These are phyloP conservation scores for Penicillium nordicum DNA, from an alignment of 2,329 filamentous ascomycete species.

Conservation along the genomic window DNA sequence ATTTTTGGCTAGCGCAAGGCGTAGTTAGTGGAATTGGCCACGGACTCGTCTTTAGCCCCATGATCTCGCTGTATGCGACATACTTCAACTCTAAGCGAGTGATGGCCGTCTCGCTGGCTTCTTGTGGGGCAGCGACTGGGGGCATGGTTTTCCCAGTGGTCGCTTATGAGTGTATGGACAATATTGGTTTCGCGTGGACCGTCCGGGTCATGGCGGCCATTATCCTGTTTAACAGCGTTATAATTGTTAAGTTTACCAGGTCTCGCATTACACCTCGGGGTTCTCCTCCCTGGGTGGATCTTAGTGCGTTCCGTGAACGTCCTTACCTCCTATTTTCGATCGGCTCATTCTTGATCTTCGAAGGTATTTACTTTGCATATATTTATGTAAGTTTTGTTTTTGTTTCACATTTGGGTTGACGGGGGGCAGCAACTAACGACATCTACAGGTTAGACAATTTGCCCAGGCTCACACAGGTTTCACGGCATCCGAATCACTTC, in stretches of 20 bases:
- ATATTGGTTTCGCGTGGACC: slow-evolving; percentile 48
- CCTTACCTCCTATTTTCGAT: slow-evolving; percentile 10
- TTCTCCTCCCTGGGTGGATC: slow-evolving; percentile 58
- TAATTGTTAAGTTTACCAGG: slow-evolving; percentile 32
- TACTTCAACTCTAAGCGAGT: slow-evolving; percentile 41
- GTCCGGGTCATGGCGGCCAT: slow-evolving; percentile 49
- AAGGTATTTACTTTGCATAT: slow-evolving; percentile 10
- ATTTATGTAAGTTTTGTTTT: slow-evolving; percentile 5
- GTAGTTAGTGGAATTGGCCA: slow-evolving; percentile 42
- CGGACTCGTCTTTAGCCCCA: slow-evolving; percentile 42
- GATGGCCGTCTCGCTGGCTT: slow-evolving; percentile 38
- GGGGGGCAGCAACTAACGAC: not conserved
- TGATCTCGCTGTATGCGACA: slow-evolving; percentile 37
- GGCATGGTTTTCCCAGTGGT: slow-evolving; percentile 47
- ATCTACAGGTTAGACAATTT: slow-evolving; percentile 3
- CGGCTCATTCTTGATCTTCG: slow-evolving; percentile 10
- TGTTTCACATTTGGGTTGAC: not conserved
- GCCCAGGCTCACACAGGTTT: slow-evolving; percentile 1
- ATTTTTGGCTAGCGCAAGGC: slow-evolving; percentile 49
- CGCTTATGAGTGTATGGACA: slow-evolving; percentile 40
- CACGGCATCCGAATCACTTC: slow-evolving; percentile 1
- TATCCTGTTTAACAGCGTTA: slow-evolving; percentile 34
- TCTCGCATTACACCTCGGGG: slow-evolving; percentile 41
- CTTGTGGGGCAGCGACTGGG: slow-evolving; percentile 37
- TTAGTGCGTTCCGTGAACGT: slow-evolving; percentile 43